Evolutionary conservation across 2,329 filamentous ascomycete genomes (phyloP).

Genomic region (Hymenoscyphus infarciens): DNA sequence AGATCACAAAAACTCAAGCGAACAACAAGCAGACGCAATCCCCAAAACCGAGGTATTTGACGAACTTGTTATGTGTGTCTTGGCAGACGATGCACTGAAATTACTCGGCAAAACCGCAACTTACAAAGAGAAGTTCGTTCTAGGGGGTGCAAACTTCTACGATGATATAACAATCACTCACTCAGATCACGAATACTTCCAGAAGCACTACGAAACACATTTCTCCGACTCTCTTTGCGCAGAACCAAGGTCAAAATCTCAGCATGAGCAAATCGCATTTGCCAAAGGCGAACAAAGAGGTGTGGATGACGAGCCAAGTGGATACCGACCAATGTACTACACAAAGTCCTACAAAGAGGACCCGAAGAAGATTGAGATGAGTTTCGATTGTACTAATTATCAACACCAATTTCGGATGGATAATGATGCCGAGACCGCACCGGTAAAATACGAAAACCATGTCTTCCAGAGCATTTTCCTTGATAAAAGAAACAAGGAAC

Average conservation of each 20-base stretch:
- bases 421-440: slow-evolving; percentile 29
- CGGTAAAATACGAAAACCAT: slow-evolving; percentile 46
- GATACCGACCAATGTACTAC: slow-evolving; percentile 63
- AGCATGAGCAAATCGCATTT: slow-evolving; percentile 40
- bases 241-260: slow-evolving; percentile 42
- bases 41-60: slow-evolving; percentile 55
- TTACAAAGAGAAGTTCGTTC: slow-evolving; percentile 60
- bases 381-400: slow-evolving; percentile 73
- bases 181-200: slow-evolving; percentile 61
- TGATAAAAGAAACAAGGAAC: slow-evolving; percentile 51
- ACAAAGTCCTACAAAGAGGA: slow-evolving; percentile 57
- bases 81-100: slow-evolving; percentile 61
- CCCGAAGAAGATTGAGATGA: slow-evolving; percentile 61
- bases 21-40: slow-evolving; percentile 38
- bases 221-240: slow-evolving; percentile 51
- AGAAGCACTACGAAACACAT: slow-evolving; percentile 62
- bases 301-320: slow-evolving; percentile 49
- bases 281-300: slow-evolving; percentile 45
- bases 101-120: slow-evolving; percentile 56
- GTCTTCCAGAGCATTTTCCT: slow-evolving; percentile 70
- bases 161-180: slow-evolving; percentile 72
- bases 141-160: slow-evolving; percentile 67
- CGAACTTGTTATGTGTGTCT: slow-evolving; percentile 62
- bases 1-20: slow-evolving; percentile 46
- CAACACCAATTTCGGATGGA: slow-evolving; percentile 62